Percentiles rank a stretch among this genome's conserved stretches.
Conservation (phyloP, 2,329 filamentous ascomycete genomes). For the Colletotrichum acutatum region DNA sequence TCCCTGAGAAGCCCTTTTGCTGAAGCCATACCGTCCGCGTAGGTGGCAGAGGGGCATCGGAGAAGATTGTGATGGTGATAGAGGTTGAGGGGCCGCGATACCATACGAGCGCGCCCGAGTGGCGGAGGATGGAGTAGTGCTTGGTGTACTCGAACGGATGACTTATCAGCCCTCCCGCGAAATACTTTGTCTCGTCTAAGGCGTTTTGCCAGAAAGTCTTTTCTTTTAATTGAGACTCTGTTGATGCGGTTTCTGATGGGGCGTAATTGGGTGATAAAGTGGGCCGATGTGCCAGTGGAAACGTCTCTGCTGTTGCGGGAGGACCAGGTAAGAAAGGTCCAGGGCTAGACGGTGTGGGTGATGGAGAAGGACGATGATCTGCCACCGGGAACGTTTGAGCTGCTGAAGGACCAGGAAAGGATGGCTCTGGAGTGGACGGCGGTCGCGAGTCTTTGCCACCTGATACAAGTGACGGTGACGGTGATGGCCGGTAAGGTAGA, state of each 20-base stretch:
- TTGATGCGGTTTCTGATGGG: not conserved
- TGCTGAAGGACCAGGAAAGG: not conserved
- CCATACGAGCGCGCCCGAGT: constrained; percentile 72
- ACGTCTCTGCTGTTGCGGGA: not conserved
- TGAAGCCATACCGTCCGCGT: constrained; percentile 75
- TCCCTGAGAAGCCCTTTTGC: constrained; percentile 74
- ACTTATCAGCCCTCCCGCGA: constrained; percentile 72
- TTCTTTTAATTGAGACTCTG: constrained; percentile 20
- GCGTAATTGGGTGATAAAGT: not conserved
- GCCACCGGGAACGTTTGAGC: constrained; percentile 16
- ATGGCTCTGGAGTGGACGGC: not conserved
- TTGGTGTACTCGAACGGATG: constrained; percentile 73
- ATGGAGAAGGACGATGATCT: not conserved
- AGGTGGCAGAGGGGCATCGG: constrained; percentile 64
- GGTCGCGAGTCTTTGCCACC: not conserved
- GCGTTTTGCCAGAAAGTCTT: constrained; percentile 57
- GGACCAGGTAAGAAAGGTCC: not conserved
- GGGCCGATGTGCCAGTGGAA: not conserved
- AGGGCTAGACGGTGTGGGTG: not conserved
- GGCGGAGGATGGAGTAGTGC: constrained; percentile 74
- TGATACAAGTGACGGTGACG: not conserved
- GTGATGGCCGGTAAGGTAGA: not conserved
- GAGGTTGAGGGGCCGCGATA: constrained; percentile 74
- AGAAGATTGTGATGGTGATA: constrained; percentile 73
- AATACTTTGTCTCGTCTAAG: constrained; percentile 69